Conservation (phyloP, 257 asterid genomes). For the Gynochthodes officinalis region DNA sequence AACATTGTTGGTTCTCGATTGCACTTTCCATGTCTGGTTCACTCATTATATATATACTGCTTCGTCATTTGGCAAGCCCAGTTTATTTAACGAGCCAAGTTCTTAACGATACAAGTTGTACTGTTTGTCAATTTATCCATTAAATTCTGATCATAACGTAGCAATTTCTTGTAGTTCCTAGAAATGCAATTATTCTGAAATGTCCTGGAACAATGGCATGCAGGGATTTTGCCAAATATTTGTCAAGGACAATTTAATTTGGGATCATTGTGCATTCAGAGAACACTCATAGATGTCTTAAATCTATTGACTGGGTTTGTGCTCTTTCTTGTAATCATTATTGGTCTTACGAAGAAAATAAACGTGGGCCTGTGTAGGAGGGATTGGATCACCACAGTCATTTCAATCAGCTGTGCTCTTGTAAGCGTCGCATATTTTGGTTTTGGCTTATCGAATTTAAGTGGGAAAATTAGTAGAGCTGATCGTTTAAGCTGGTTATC, state of each 20-base stretch:
- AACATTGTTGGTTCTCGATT: background rate
- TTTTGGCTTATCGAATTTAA: slow-evolving; percentile 27
- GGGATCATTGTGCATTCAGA: slow-evolving; percentile 28
- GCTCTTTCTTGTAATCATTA: slow-evolving; percentile 30
- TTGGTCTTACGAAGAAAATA: slow-evolving; percentile 19
- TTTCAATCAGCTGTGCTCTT: slow-evolving; percentile 39
- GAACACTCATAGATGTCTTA: slow-evolving; percentile 35
- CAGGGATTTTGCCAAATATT: slow-evolving; percentile 43
- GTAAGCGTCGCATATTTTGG: slow-evolving; percentile 36
- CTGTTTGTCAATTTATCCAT: background rate
- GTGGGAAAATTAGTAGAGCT: slow-evolving; percentile 10
- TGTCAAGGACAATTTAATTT: slow-evolving; percentile 38
- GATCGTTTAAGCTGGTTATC: slow-evolving; percentile 31
- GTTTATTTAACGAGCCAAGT: background rate
- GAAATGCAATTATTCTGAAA: slow-evolving; percentile 3
- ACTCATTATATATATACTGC: background rate
- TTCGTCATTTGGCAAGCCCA: background rate
- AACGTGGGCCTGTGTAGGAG: slow-evolving; percentile 22
- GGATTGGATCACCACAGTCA: slow-evolving; percentile 28
- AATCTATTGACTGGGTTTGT: slow-evolving; percentile 36
- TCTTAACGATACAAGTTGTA: too few species aligned
- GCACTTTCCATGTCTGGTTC: background rate
- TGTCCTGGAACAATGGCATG: slow-evolving; percentile 15
- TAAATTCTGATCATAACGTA: background rate
- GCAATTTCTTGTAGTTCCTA: background rate